Conservation (phyloP, 1,284 basidiomycete genomes). For the Rhodotorula sp. region DNA sequence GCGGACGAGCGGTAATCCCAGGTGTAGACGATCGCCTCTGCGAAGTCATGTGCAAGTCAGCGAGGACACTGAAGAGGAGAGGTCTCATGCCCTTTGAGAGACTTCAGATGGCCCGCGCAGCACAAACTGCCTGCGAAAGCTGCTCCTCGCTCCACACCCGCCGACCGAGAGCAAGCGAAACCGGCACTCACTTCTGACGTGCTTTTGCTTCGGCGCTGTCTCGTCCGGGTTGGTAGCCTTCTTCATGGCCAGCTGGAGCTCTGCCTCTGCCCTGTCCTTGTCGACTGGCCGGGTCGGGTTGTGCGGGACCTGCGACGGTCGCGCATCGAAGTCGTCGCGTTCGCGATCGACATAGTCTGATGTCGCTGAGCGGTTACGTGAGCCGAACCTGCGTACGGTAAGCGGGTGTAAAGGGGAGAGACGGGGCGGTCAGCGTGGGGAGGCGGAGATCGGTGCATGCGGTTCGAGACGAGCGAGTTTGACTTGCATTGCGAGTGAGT, state of each 20-base stretch:
- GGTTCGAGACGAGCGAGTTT: too few relatives aligned
- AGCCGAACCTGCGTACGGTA: slow-evolving; percentile 13
- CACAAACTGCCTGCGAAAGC: background rate
- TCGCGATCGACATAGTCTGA: slow-evolving; percentile 19
- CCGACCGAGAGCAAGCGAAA: background rate
- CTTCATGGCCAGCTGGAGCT: slow-evolving; percentile 89
- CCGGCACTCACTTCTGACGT: slow-evolving; percentile 78
- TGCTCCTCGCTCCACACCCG: background rate
- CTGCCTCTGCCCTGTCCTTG: slow-evolving; percentile 91
- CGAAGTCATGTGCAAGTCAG: background rate
- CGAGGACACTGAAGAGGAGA: too few relatives aligned
- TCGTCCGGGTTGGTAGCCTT: slow-evolving; percentile 93
- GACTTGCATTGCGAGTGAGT: too few relatives aligned
- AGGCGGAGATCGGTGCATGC: too few relatives aligned
- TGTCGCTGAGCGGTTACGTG: slow-evolving; percentile 9
- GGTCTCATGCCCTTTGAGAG: too few relatives aligned
- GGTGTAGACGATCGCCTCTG: slow-evolving; percentile 94
- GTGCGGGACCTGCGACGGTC: slow-evolving; percentile 9
- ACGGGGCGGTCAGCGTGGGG: background rate
- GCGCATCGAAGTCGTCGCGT: slow-evolving; percentile 8
- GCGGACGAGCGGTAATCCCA: slow-evolving; percentile 98
- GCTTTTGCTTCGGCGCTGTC: slow-evolving; percentile 91
- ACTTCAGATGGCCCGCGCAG: background rate
- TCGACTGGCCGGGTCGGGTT: slow-evolving; percentile 79
- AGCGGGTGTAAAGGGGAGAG: background rate